A percentile compares a stretch with the other conserved stretches of the same genome.
Conservation (phyloP, 768 basidiomycete species). For the Phylloporus sp. region DNA sequence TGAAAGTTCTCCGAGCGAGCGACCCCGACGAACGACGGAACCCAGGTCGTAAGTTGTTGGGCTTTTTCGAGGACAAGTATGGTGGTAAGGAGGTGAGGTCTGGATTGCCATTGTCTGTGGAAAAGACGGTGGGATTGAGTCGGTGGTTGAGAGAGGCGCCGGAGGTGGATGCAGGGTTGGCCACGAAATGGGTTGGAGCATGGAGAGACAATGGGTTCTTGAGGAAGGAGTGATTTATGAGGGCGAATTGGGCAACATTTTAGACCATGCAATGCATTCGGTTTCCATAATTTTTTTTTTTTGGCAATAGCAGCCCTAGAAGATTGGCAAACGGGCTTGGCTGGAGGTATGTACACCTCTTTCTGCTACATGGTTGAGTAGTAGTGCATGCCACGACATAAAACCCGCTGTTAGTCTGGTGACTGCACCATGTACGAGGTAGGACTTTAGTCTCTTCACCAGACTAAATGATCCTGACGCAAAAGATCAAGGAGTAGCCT, state of each 20-base stretch:
- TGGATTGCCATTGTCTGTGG: constrained; percentile 8
- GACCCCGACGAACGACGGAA: constrained; percentile 22
- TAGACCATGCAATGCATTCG: too few relatives aligned
- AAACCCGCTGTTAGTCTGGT: too few relatives aligned
- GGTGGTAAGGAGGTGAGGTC: constrained; percentile 8
- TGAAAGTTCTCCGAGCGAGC: constrained; percentile 21
- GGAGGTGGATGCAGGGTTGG: constrained; percentile 25
- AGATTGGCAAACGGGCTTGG: too few relatives aligned
- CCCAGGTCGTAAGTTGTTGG: constrained; percentile 23
- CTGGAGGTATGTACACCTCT: too few relatives aligned
- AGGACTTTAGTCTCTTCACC: too few relatives aligned
- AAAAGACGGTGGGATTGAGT: constrained; percentile 14
- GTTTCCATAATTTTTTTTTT: too few relatives aligned
- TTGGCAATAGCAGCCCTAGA: too few relatives aligned
- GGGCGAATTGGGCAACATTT: neutral
- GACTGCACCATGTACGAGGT: too few relatives aligned
- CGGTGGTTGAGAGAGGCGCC: constrained; percentile 17
- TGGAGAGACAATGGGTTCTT: constrained; percentile 44
- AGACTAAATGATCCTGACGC: too few relatives aligned
- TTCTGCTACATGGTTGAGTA: too few relatives aligned
- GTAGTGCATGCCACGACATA: too few relatives aligned
- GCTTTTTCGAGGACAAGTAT: constrained; percentile 26
- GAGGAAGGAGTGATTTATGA: neutral
- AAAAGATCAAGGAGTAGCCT: too few relatives aligned
- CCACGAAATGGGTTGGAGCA: constrained; percentile 39